Evolutionary conservation across 257 asterid genomes (phyloP), one percentile per base, ranked within the genome.

Genomic region (Cinchona pubescens): DNA sequence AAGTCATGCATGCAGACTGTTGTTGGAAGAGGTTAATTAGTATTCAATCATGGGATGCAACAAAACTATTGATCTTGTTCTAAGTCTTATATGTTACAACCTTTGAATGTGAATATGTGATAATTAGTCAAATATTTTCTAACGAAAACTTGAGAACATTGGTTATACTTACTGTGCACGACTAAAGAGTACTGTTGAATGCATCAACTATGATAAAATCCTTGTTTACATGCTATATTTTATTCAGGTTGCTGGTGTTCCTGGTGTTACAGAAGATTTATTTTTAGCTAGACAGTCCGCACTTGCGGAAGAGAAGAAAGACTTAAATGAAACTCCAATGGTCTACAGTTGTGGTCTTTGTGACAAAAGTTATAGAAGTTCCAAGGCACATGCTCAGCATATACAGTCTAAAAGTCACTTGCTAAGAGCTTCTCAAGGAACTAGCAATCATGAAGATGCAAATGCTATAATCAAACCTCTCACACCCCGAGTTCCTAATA

Each of bases 221-320:
- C 9, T 48, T 7, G 11, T 14, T 53, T 58, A 23, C 19, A 43
- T 68, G 55, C 34, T 66, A 12, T 38, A 71, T 62, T 53, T 18
- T 25, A 32, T 69, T 82, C 56, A 95, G 99, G 94, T 95, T 75
- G 98, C 98, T 18, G 98, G 99, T 34, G 97, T 95, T 60, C 99
- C 98, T 34, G 98, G 98, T 64, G 97, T 95, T 78, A 92, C 97
- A 13, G 99, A 95, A 81, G 51, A 88, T 65, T 90, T 92, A 30
- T 95, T 92, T 78, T 53, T 72, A 55, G 96, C 96, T 78, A 87
- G 93, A 73, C 96, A 95, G 83, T 78, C 96, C 73, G 98, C 96
- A 21, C 87, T 92, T 56, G 96, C 87, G 7, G 92, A 88, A 43
- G 97, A 89, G 84, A 83, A 80, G 63, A 81, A 77, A 32, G 88